Evolutionary conservation across 129 eudicot genomes (phyloP).

Genomic region (Flaveria bidentis): DNA sequence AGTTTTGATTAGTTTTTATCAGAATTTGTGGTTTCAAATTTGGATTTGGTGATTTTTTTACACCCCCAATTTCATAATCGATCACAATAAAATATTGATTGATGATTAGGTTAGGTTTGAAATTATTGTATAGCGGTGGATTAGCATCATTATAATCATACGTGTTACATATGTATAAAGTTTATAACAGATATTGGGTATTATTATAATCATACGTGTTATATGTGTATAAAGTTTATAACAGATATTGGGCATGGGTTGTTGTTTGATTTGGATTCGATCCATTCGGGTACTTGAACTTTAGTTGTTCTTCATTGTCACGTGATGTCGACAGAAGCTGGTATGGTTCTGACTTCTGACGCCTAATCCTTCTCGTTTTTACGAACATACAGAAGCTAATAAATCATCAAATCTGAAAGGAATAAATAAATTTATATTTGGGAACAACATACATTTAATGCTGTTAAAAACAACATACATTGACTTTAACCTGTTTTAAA

Average conservation of each 20-base stretch:
- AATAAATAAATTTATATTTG: too few species aligned
- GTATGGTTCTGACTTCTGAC: not conserved
- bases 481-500: too few species aligned
- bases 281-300: not conserved
- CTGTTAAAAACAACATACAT: too few species aligned
- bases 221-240: not conserved
- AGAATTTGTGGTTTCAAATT: not conserved
- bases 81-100: slow-evolving; percentile 25
- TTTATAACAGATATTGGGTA: not conserved
- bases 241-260: not conserved
- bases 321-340: too few species aligned
- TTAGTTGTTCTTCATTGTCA: too few species aligned
- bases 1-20: slow-evolving; percentile 19
- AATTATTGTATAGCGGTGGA: slow-evolving; percentile 26
- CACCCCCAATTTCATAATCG: slow-evolving; percentile 15
- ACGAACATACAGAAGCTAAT: too few species aligned
- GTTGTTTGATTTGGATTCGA: not conserved
- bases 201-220: not conserved
- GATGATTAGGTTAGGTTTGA: slow-evolving; percentile 29
- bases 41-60: not conserved
- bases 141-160: slow-evolving; percentile 13
- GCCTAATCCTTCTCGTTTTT: not conserved
- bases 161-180: not conserved
- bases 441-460: too few species aligned
- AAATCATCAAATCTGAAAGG: too few species aligned